Base-by-base conservation (phyloP, 225 moss, liverwort and hornwort genomes). In the Takakia lepidozioides region DNA sequence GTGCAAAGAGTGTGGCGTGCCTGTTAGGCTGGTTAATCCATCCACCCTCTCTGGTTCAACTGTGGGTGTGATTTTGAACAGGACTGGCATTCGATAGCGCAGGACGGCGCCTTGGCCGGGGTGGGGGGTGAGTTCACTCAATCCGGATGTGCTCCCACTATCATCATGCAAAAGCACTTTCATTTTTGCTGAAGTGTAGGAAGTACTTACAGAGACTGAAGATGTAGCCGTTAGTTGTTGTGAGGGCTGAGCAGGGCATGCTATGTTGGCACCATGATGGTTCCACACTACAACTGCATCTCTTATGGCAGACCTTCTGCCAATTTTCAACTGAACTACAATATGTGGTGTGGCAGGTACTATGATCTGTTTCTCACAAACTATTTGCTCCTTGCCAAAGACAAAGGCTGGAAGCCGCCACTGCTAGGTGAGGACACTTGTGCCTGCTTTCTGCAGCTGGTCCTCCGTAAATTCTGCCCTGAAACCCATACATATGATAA, bases 121-220 rank as follows among this genome's bases (percentile, higher is more conserved):
- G 98, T 63, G 98, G 98, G 74, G 98, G 98, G 95, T 87, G 77
- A 76, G 65, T 57, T 37, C n/a, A n/a, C n/a, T n/a, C n/a, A n/a
- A n/a, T 27, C 49, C 13, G 46, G 45, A 44, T 20, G 35, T 25
- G 63, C 8, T 11, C 19, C 16, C 19, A 11, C 11, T 23, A 46
- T 18, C n/a, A 16, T 16, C 1, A 10, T 46, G n/a, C 46, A 46
- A 46, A 1, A 46, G 1, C 19, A 1, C 17, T 18, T 16, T 11
- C 1, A 11, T 18, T 2, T 23, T 16, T 46, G 1, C 16, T 10
- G n/a, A 22, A 46, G 19, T 11, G 1, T 16, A 2, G 19, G 13
- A 23, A 2, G 22, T 46, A 18, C 20, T 46, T 11, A 1, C 46
- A 10, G 11, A 23, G 35, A 0, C 7, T 35, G 53, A 13, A 29